These are phyloP conservation scores for Arabidopsis hybrid DNA, from an alignment of 441 rosid genomes.

Conservation along the genomic window DNA sequence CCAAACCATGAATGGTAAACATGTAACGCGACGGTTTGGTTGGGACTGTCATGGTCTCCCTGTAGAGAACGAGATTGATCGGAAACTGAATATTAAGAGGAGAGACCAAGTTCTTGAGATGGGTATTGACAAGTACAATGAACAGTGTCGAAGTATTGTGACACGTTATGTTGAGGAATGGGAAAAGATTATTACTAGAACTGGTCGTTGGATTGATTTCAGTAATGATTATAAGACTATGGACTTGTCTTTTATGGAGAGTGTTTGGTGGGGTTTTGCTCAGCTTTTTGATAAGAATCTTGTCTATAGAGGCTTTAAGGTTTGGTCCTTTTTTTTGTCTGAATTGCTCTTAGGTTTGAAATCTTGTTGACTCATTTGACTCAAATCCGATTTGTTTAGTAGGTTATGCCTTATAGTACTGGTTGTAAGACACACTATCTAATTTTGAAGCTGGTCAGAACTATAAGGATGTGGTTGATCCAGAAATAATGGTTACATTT, in stretches of 20 bases:
- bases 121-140: conserved; percentile 95
- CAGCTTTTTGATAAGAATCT: conserved; percentile 81
- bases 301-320: conserved; percentile 92
- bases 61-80: conserved; percentile 87
- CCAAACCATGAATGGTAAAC: conserved; percentile 88
- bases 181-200: conserved; percentile 83
- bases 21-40: conserved; percentile 93
- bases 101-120: conserved; percentile 68
- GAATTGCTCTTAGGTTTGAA: neutral
- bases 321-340: conserved; percentile 35
- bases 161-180: conserved; percentile 91
- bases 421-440: conserved; percentile 85
- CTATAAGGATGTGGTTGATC: conserved; percentile 80
- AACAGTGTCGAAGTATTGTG: conserved; percentile 89
- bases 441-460: conserved; percentile 94
- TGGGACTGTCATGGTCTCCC: conserved; percentile 99
- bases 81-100: conserved; percentile 62
- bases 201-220: conserved; percentile 98
- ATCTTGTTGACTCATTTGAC: neutral
- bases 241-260: conserved; percentile 92
- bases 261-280: conserved; percentile 95
- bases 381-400: conserved; percentile 6
- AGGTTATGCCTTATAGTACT: conserved; percentile 98
- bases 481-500: conserved; percentile 83
- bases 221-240: conserved; percentile 89